Base-by-base conservation (phyloP, 106 monocot genomes). In the Acorus calamus region DNA sequence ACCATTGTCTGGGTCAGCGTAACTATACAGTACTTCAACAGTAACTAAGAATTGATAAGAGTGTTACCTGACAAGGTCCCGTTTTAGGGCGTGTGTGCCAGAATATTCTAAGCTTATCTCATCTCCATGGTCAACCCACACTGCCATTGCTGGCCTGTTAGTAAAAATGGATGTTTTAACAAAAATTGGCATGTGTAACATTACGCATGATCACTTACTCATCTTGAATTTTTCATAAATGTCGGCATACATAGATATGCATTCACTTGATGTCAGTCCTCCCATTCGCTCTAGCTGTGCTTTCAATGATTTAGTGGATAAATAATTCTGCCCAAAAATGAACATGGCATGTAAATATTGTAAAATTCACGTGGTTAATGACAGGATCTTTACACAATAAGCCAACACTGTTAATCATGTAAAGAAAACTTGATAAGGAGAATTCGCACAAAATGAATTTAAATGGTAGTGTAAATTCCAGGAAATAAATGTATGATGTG, bases 71-170 rank as follows among this genome's bases (percentile, higher is more conserved):
- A 96, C 90, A 58, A 96, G 71, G 66, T 96, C 94, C 47, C 90
- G 82, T 73, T 96, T 96, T 8, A 96, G 47, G 51, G 94, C 94
- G 76, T 70, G 80, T 70, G 94, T 86, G 42, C 94, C 94, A 74
- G 94, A 71, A 69, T 96, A 96, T 50, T 84, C 84, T 68, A 90
- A 66, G 75, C 94, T 96, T 55, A 96, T 82, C 57, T 96, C 90
- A 80, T 96, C 90, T 55, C 94, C 94, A 73, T 96, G 90, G 48
- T 82, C 80, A 65, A 77, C 90, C 94, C 94, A 96, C 67, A 96
- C 94, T 94, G 49, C n/a, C 46, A 72, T 7, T 45, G 4, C 2
- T 6, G 44, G 12, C 6, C 0, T 50, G 50, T 50, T 11, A 64
- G 14, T 3, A 50, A 11, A 47, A 64, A 51, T 50, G 11, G 9